Evolutionary conservation across 116 monocot genomes (phyloP), one percentile per base, ranked within the genome.

Genomic region (Iris pallida): DNA sequence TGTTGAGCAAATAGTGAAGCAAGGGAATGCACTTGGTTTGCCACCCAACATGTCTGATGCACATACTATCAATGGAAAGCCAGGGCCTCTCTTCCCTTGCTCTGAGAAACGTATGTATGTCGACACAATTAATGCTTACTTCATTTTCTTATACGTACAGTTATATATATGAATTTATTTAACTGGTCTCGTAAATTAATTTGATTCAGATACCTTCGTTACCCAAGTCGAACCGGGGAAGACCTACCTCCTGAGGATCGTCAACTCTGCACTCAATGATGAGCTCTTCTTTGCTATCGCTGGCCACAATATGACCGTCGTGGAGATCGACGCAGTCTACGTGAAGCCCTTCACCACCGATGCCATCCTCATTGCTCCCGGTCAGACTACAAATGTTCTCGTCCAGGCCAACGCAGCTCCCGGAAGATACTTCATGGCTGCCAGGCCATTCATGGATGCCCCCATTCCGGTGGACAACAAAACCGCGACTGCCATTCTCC

Each of bases 61-160:
- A 5, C 88, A 92, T 67, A 85, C 85, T 20, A 92, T 92, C 71
- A 88, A 92, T 57, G 86, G 92, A 5, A 83, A 88, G 55, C 87
- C 92, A 0, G 86, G 89, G 13, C 83, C 81, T 52, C 79, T 84
- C 20, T 84, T 81, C 61, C 81, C 78, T 8, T 88, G 88, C 53
- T 57, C 74, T 4, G 87, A 87, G 45, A 83, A 76, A 64, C 71
- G 87, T 83, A 71, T 20, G 44, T 42, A 40, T 6, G 9, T 48
- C 5, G 9, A 6, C 47, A 48, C 9, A 6, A 48, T 48, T 48
- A 48, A 48, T 48, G 47, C 9, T 48, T 42, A 52, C 8, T 20
- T 85, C 77, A 66, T 40, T 73, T 12, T 55, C 72, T 4, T 59
- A 70, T 4, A 10, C 68, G n/a, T n/a, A n/a, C n/a, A n/a, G n/a